Evolutionary conservation across 768 basidiomycete species (phyloP).

Genomic region (Punctularia strigosozonata): DNA sequence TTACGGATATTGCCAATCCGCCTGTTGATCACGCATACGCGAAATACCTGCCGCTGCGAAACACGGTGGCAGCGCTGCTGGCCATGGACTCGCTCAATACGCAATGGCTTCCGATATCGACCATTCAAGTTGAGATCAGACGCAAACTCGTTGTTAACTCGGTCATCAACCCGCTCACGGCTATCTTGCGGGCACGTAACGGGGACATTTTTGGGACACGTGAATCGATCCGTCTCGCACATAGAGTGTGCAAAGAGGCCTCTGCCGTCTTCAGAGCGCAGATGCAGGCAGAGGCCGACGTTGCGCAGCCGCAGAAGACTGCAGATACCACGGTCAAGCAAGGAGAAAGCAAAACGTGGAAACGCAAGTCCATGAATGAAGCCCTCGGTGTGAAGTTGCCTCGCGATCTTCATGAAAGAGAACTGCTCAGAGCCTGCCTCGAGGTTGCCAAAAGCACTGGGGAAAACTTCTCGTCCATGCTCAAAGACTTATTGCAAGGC

Average conservation of each 20-base stretch:
- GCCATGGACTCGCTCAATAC: slow-evolving; percentile 44
- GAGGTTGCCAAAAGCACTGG: slow-evolving; percentile 47
- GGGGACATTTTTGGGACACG: slow-evolving; percentile 49
- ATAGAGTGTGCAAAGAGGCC: slow-evolving; percentile 61
- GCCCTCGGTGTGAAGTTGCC: slow-evolving; percentile 30
- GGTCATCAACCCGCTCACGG: slow-evolving; percentile 78
- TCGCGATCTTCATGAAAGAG: slow-evolving; percentile 28
- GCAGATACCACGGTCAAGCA: no score
- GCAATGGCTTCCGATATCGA: slow-evolving; percentile 51
- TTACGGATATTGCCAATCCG: slow-evolving; percentile 38
- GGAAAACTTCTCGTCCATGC: slow-evolving; percentile 72
- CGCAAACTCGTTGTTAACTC: slow-evolving; percentile 76
- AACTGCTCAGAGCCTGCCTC: slow-evolving; percentile 36
- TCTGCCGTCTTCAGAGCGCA: slow-evolving; percentile 45
- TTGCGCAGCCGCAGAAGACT: slow-evolving; percentile 14
- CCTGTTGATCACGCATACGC: slow-evolving; percentile 20
- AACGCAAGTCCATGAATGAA: slow-evolving; percentile 11
- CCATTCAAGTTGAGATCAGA: slow-evolving; percentile 59
- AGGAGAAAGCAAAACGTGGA: no score
- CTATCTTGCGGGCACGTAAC: slow-evolving; percentile 69
- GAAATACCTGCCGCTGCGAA: slow-evolving; percentile 50
- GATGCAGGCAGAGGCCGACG: slow-evolving; percentile 26
- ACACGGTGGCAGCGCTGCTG: slow-evolving; percentile 56
- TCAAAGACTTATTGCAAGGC: slow-evolving; percentile 54
- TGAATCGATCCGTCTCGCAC: slow-evolving; percentile 32